These are phyloP conservation scores for Yamadazyma olivae DNA, from an alignment of 805 yeast species.

Conservation along the genomic window DNA sequence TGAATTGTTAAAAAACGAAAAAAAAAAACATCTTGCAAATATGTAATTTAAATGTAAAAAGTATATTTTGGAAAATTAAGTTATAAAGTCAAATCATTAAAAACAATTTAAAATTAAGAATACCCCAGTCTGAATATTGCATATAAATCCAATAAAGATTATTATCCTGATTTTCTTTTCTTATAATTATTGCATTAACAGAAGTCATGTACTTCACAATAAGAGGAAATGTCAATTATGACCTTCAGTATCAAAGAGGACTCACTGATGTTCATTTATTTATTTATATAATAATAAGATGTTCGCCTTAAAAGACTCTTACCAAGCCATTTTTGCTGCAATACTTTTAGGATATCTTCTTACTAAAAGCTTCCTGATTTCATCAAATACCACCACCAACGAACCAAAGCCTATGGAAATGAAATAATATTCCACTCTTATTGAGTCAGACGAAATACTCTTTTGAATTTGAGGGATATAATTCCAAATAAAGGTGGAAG, in stretches of 20 bases:
- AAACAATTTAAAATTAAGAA: no score
- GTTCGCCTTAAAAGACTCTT: no score
- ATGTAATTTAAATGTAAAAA: no score
- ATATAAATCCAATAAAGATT: no score
- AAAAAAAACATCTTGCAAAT: no score
- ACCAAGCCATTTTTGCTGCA: slow-evolving; percentile 44
- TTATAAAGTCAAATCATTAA: no score
- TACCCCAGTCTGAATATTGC: no score
- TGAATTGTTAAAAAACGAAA: no score
- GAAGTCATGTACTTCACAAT: no score
- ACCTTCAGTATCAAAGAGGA: neutral
- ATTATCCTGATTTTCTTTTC: neutral
- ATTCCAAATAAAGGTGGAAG: slow-evolving; percentile 39
- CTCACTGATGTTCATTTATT: neutral
- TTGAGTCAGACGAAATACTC: slow-evolving; percentile 30
- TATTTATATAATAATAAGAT: no score
- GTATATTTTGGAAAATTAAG: no score
- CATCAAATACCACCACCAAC: slow-evolving; percentile 38
- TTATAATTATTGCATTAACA: neutral
- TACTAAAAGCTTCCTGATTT: slow-evolving; percentile 33
- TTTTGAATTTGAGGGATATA: slow-evolving; percentile 38
- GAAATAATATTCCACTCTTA: slow-evolving; percentile 45
- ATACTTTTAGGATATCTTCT: slow-evolving; percentile 37
- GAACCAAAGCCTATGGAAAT: slow-evolving; percentile 45
- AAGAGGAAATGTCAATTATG: neutral